Evolutionary conservation across 1,139 yeast genomes (phyloP), one percentile per base, ranked within the genome.

Genomic region (Debaryomyces psychrophilus): DNA sequence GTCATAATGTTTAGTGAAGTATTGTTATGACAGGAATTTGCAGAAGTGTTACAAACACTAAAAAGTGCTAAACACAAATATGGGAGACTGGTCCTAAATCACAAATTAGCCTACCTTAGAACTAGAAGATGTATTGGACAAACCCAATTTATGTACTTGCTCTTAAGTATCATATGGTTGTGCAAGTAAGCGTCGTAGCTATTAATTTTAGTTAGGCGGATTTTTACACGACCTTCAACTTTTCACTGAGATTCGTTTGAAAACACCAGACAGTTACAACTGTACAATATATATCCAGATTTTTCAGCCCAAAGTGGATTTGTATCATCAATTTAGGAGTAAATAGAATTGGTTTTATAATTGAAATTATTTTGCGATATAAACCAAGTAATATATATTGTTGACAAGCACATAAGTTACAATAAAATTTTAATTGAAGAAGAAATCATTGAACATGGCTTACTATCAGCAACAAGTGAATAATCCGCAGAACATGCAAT

Each of bases 401-500:
- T 11, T 18, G n/a, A 11, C 14, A 18, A 31, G 9, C 8, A 17
- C 8, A 31, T 18, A 33, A 18, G 20, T 2, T 20, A 17, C 15
- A 18, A 3, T 9, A n/a, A 18, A 12, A 17, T 31, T 11, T 20
- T 11, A 8, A 33, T 33, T 11, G 25, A 33, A 18, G 25, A 29
- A 17, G 8, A 5, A 20, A 15, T 5, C 22, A 35, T 14, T 37
- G 49, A 31, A 27, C 69, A 50, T 72, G 77, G 74, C 77, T 5
- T 72, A 71, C 51, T 71, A 70, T 54, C 76, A 70, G 45, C 73
- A 66, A 47, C 69, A 64, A 50, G 61, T 59, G 39, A 60, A 58
- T 40, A 65, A 65, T 46, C 65, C 73, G n/a, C 72, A 64, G 47
- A 73, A 73, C 54, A 65, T 73, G 69, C 77, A 71, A 49, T 75